These are phyloP conservation scores for Silene coronaria DNA, from an alignment of 179 eudicot genomes.

Conservation along the genomic window DNA sequence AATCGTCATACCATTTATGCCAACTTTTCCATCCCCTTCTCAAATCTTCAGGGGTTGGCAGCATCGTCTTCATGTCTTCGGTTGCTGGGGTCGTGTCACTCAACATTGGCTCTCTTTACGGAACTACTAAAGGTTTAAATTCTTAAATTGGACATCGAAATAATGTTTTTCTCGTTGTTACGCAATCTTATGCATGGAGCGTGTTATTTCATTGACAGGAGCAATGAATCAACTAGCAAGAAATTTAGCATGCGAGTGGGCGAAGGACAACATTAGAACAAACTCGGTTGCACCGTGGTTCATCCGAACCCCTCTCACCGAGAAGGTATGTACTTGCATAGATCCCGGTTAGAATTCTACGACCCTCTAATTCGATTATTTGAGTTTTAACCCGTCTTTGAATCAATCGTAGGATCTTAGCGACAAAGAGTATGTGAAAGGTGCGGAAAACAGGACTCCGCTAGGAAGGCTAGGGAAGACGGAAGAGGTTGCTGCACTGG, in stretches of 20 bases:
- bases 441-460: conserved; percentile 8
- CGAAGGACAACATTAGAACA: conserved; percentile 22
- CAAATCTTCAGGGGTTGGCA: conserved; percentile 54
- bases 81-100: conserved; percentile 35
- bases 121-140: conserved; percentile 10
- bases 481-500: conserved; percentile 20
- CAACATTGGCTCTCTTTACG: conserved; percentile 17
- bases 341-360: no score
- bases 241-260: conserved; percentile 27
- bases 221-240: conserved; percentile 22
- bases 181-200: no score
- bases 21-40: conserved; percentile 64
- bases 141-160: no score
- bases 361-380: no score
- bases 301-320: conserved; percentile 17
- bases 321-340: conserved; percentile 11
- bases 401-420: background rate
- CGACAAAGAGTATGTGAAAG: background rate
- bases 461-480: conserved; percentile 10
- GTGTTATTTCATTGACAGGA: conserved; percentile 5
- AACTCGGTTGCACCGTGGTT: conserved; percentile 22
- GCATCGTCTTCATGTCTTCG: conserved; percentile 57
- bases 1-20: conserved; percentile 53
- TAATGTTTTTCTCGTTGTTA: no score
- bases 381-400: background rate